A percentile compares a stretch with the other conserved stretches of the same genome.
These are phyloP conservation scores for Globisporangium takayamanum DNA, from an alignment of 352 stramenopile genomes.

Conservation along the genomic window DNA sequence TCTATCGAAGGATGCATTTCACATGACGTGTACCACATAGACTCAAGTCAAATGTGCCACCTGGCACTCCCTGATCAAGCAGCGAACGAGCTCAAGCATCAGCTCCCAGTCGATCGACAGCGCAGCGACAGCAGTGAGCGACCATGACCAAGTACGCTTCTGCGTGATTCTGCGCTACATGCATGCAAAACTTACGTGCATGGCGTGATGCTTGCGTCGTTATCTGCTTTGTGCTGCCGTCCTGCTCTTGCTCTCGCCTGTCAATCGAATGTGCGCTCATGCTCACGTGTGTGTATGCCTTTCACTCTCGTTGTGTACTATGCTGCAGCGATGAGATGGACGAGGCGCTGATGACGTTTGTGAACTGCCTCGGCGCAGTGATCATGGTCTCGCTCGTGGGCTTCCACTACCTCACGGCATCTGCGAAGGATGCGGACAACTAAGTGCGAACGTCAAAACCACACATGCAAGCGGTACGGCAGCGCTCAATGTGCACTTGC, in stretches of 20 bases:
- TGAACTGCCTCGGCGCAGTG: conserved; percentile 80
- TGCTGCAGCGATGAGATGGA: conserved; percentile 79
- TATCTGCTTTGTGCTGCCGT: no score
- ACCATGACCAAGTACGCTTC: not conserved
- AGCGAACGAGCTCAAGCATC: not conserved
- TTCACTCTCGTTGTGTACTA: not conserved
- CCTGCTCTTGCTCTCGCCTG: not conserved
- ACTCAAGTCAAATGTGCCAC: not conserved
- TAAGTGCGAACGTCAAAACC: conserved; percentile 21
- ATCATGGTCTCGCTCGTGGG: conserved; percentile 87
- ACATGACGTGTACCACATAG: no score
- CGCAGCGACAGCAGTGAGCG: not conserved
- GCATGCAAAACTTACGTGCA: no score
- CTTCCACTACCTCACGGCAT: conserved; percentile 86
- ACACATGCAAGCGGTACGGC: not conserved
- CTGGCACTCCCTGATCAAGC: not conserved
- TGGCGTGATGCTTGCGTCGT: no score
- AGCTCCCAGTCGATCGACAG: not conserved
- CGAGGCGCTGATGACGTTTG: conserved; percentile 80
- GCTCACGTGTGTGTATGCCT: conserved; percentile 6
- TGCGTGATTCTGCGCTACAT: not conserved
- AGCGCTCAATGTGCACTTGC: not conserved
- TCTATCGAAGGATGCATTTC: no score
- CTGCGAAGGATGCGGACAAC: conserved; percentile 72
- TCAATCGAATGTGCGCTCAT: not conserved